Conservation (phyloP, 306 rosid genomes). For the Erythrophleum fordii region DNA sequence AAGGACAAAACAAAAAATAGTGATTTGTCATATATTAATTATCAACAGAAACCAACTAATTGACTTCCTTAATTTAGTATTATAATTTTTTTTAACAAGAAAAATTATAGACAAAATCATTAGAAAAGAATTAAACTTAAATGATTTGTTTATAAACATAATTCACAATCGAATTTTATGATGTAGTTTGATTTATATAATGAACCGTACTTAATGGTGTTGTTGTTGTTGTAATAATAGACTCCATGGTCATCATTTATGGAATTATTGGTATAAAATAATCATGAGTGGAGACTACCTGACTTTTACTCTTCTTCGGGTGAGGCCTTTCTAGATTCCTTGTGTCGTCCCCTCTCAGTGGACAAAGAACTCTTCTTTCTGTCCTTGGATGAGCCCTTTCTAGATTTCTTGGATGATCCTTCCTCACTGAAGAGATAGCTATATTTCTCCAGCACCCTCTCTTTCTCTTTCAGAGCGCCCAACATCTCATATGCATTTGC, state of each 20-base stretch:
- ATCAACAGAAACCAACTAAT: background rate
- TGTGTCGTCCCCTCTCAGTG: constrained; percentile 31
- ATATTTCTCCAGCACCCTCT: constrained; percentile 76
- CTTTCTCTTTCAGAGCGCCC: constrained; percentile 67
- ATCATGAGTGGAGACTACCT: background rate
- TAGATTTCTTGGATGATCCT: constrained; percentile 43
- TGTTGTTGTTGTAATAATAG: too few relatives aligned
- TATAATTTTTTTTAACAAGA: too few relatives aligned
- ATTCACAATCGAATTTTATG: too few relatives aligned
- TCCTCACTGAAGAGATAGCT: constrained; percentile 50
- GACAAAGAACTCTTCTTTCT: constrained; percentile 20
- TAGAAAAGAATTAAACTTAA: too few relatives aligned
- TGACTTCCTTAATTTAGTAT: background rate
- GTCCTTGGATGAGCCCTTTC: constrained; percentile 25
- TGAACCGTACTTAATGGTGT: too few relatives aligned
- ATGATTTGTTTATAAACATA: too few relatives aligned
- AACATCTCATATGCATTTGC: constrained; percentile 80
- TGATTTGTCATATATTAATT: background rate
- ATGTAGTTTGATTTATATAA: too few relatives aligned
- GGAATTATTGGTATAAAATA: background rate
- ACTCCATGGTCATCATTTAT: background rate
- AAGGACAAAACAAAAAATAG: background rate
- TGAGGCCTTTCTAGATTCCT: constrained; percentile 35
- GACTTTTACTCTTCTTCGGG: constrained; percentile 41
- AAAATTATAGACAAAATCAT: too few relatives aligned